phyloP scores from a whole-genome alignment of 73 alveolate genomes.

The Tetrahymena borealis region DNA sequence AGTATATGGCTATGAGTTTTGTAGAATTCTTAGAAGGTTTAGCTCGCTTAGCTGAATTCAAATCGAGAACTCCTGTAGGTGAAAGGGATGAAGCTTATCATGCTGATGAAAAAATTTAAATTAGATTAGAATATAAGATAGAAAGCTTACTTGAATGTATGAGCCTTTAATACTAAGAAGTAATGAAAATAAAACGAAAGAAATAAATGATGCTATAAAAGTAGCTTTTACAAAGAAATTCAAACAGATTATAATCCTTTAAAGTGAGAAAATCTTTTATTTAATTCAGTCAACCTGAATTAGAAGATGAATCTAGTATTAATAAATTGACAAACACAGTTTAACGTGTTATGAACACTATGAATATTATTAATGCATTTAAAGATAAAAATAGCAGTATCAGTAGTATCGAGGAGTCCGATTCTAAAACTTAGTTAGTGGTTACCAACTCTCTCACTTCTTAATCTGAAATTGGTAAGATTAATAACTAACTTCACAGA shows the following conservation, averaged over 20 bases:
- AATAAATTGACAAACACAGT: background rate
- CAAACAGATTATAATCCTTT: background rate
- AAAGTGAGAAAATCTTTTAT: background rate
- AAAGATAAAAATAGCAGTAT: background rate
- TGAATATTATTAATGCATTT: background rate
- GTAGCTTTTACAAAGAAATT: background rate
- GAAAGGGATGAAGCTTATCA: background rate
- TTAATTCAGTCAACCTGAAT: background rate
- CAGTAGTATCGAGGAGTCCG: background rate
- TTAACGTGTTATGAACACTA: background rate
- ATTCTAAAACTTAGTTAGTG: background rate
- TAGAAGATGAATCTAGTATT: background rate
- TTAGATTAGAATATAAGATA: background rate
- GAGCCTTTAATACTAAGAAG: background rate
- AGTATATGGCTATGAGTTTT: constrained; percentile 48
- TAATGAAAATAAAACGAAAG: background rate
- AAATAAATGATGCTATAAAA: background rate
- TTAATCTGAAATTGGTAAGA: background rate
- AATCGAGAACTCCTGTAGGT: background rate
- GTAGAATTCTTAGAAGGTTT: constrained; percentile 55
- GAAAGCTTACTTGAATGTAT: background rate
- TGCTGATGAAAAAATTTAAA: background rate
- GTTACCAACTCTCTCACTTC: background rate
- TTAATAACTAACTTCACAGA: background rate
- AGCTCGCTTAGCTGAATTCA: constrained; percentile 56